Evolutionary conservation across 2,329 filamentous ascomycete genomes (phyloP), one percentile per base, ranked within the genome.

Genomic region (Bipolaris sorokiniana): DNA sequence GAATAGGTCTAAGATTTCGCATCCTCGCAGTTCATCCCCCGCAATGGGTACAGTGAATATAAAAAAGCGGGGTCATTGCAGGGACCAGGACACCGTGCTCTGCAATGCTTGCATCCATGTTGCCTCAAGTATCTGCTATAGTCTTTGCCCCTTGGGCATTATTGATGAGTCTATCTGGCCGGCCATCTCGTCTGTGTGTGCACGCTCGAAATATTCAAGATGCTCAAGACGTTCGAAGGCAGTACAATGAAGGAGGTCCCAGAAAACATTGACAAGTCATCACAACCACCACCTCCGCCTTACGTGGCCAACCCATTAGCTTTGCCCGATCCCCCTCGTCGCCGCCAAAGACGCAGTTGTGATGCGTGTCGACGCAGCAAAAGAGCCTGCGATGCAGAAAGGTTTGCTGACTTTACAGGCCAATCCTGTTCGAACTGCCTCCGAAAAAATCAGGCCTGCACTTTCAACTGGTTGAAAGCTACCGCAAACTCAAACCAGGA

Each of bases 311-410:
- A 48, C 31, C 46, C 42, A n/a, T 16, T 38, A 22, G n/a, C 46
- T 23, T n/a, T 31, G 5, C 38, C 46, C 5, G 22, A 45, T 4
- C 52, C 46, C 18, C 52, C 51, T 40, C 51, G 51, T 20, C 56
- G 56, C 22, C 56, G 54, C 7, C 57, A 59, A 28, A 45, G 45
- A 26, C 74, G 78, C 37, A 79, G 78, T 54, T 81, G 79, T 58
- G 79, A 81, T 54, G 77, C 78, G 48, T 81, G 79, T 59, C 72
- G 78, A 34, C 76, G 75, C 56, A 78, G 78, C 31, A 80, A 80
- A 62, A 65, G 77, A 55, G 77, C 75, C 3, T 81, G 79, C 61
- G 77, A 81, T 64, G 78, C 76, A 5, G 67, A 65, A 7, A 70
- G 34, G 70, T 16, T 69, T 66, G 47, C 67, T 63, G 46, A 65